These are phyloP conservation scores for Trichoderma asperelloides DNA, from an alignment of 495 filamentous ascomycete species.

Conservation along the genomic window DNA sequence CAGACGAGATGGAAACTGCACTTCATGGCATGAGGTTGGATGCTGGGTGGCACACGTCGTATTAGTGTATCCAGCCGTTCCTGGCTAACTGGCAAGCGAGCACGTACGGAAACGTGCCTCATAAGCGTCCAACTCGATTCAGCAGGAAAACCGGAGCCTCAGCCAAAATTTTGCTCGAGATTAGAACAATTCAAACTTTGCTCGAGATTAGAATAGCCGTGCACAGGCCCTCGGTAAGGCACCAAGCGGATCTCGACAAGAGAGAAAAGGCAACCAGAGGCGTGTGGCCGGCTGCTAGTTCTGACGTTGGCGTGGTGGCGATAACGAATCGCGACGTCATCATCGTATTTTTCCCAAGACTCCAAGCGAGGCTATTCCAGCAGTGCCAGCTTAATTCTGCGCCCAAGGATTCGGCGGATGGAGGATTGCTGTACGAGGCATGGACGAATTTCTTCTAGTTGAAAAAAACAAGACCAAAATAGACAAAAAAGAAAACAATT, in stretches of 20 bases:
- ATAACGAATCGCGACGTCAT: neutral
- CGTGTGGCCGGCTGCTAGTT: neutral
- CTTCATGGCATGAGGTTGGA: neutral
- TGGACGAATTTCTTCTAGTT: neutral
- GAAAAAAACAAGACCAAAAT: neutral
- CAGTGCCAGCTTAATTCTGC: neutral
- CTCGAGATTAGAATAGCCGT: neutral
- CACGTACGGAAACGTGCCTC: neutral
- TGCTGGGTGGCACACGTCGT: neutral
- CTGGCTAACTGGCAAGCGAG: neutral
- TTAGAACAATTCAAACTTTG: neutral
- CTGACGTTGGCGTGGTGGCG: slow-evolving; percentile 4
- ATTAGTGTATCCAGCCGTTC: neutral
- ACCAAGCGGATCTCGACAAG: neutral
- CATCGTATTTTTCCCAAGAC: neutral
- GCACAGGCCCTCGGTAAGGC: neutral
- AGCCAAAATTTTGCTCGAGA: neutral
- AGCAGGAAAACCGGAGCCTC: neutral
- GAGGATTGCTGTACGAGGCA: neutral
- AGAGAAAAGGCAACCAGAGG: neutral
- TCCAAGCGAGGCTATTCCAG: slow-evolving; percentile 4
- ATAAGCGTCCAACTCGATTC: neutral
- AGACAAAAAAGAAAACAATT: neutral
- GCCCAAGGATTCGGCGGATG: neutral
- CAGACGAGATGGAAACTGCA: too few relatives aligned